phyloP scores from a whole-genome alignment of 176 grass and related monocot genomes.

The Bothriochloa decipiens region DNA sequence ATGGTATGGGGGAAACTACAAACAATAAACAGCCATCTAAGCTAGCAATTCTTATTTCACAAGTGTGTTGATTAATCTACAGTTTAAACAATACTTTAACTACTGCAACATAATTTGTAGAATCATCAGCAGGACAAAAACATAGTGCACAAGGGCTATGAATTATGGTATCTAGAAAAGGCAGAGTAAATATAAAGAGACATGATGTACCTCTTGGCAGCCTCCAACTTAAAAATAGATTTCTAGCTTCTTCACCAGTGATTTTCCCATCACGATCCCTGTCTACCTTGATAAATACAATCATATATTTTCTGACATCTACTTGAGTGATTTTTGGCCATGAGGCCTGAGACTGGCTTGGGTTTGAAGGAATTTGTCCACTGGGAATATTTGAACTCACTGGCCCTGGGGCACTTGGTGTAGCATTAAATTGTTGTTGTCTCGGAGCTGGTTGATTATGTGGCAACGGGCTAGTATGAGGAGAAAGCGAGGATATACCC shows the following conservation, averaged over 20 bases:
- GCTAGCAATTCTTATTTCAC: neutral
- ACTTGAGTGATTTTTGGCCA: constrained; percentile 97
- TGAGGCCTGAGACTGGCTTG: constrained; percentile 51
- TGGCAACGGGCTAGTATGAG: constrained; percentile 52
- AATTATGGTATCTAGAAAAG: constrained; percentile 17
- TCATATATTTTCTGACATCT: constrained; percentile 87
- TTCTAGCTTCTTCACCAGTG: constrained; percentile 87
- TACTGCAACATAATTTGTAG: constrained; percentile 13
- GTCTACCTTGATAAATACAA: constrained; percentile 96
- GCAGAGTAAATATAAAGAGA: constrained; percentile 17
- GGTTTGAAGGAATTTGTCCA: constrained; percentile 54
- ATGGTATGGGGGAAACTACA: neutral
- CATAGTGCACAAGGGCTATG: constrained; percentile 3
- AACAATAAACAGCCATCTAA: neutral
- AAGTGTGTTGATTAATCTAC: neutral
- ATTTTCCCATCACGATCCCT: constrained; percentile 98
- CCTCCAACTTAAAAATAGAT: constrained; percentile 99
- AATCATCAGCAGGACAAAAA: constrained; percentile 25
- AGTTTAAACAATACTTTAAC: constrained; percentile 26
- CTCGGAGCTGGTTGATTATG: constrained; percentile 48
- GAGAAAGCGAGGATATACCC: constrained; percentile 39
- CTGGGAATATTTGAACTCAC: constrained; percentile 48
- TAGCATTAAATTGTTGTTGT: constrained; percentile 51
- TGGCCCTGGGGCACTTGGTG: constrained; percentile 46
- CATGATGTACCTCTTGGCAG: constrained; percentile 81